A percentile compares a stretch with the other conserved stretches of the same genome.
phyloP scores from a whole-genome alignment of 2,329 filamentous ascomycete species.

The Claviceps quebecensis region DNA sequence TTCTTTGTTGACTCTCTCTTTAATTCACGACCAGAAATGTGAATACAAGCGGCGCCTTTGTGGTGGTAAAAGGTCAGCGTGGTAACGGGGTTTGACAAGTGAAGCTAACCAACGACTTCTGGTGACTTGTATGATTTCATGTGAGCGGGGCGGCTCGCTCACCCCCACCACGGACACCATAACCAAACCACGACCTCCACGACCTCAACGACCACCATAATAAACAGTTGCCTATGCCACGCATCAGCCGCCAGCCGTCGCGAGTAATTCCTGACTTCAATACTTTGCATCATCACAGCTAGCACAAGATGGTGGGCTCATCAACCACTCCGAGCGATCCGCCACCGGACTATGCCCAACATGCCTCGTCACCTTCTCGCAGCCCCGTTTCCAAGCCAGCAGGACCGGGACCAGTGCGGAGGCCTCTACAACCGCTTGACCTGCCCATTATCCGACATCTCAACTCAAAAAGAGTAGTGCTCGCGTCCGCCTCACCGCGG shows the following conservation, averaged over 20 bases:
- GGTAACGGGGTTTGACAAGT: no score
- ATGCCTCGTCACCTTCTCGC: constrained; percentile 22
- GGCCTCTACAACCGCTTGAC: constrained; percentile 53
- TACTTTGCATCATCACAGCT: constrained; percentile 1
- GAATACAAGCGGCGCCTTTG: no score
- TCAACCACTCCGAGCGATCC: neutral
- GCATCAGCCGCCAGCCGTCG: neutral
- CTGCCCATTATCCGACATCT: constrained; percentile 69
- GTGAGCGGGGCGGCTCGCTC: constrained; percentile 1
- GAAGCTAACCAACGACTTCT: no score
- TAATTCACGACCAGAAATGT: no score
- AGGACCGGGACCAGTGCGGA: constrained; percentile 25
- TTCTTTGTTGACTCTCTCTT: neutral
- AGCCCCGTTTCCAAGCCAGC: constrained; percentile 13
- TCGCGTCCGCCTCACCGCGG: constrained; percentile 80
- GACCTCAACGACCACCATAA: neutral
- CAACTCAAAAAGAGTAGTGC: constrained; percentile 66
- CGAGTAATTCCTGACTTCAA: neutral
- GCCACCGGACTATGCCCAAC: constrained; percentile 32
- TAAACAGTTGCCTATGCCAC: no score
- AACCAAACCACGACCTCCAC: no score
- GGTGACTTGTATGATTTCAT: neutral
- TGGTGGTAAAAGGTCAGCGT: no score
- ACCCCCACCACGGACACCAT: neutral
- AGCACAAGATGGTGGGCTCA: neutral